Percentiles rank a stretch among this genome's conserved stretches.
Conservation (phyloP, 306 rosid species). For the Malus asiatica region DNA sequence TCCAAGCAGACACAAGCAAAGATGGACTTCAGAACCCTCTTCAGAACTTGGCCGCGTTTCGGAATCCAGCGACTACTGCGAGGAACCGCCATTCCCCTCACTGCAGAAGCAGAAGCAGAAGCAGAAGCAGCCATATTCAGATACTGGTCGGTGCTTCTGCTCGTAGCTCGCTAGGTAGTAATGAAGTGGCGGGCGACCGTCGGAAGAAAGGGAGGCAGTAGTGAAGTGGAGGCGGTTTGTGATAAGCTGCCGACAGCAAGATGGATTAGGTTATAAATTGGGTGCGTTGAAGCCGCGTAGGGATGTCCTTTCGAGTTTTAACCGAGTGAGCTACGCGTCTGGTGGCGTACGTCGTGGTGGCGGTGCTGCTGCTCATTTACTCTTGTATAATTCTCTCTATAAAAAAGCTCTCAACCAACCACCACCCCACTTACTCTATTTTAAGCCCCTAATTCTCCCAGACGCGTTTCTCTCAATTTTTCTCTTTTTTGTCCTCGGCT, state of each 20-base stretch:
- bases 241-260: not conserved
- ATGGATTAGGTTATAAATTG: not conserved
- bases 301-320: not conserved
- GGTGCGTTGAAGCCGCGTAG: not conserved
- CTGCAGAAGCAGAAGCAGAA: not conserved
- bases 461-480: not conserved
- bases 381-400: not conserved
- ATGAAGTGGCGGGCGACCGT: not conserved
- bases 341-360: not conserved
- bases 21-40: conserved; percentile 1
- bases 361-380: not conserved
- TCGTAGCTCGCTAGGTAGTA: not conserved
- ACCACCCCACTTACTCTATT: not conserved
- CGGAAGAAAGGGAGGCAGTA: not conserved
- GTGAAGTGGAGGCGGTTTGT: not conserved
- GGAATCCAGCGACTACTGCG: conserved; percentile 17
- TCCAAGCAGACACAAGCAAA: conserved; percentile 1
- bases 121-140: not conserved
- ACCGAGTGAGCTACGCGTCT: not conserved
- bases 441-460: not conserved
- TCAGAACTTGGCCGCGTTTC: conserved; percentile 17
- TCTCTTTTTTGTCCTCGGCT: not conserved
- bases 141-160: not conserved
- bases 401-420: not conserved
- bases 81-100: not conserved